Conservation (phyloP, 139 green algal genomes). For the Micromonas commoda region DNA sequence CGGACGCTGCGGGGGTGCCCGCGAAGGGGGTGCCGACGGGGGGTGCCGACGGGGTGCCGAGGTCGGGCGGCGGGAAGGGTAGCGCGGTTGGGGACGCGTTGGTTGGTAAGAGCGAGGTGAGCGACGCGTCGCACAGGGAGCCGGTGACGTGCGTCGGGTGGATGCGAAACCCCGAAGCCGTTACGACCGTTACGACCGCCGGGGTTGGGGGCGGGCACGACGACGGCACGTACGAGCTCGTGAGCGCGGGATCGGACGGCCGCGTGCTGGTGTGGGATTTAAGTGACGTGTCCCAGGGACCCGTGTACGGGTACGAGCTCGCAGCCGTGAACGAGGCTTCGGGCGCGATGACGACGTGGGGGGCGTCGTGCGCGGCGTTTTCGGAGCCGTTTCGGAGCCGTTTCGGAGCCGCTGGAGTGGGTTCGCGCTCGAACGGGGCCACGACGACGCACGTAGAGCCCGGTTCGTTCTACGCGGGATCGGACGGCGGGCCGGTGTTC, state of each 20-base stretch:
- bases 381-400: no score
- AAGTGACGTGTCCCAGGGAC: constrained; percentile 46
- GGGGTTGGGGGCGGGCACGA: constrained; percentile 30
- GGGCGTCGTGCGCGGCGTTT: background rate
- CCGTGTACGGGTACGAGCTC: constrained; percentile 55
- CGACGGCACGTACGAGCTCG: constrained; percentile 55
- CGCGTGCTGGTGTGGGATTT: constrained; percentile 56
- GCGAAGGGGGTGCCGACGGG: no score
- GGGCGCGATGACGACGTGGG: background rate
- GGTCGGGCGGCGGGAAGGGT: no score
- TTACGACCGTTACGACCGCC: no score
- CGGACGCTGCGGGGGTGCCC: constrained; percentile 44
- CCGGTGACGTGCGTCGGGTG: constrained; percentile 24
- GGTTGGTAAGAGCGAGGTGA: constrained; percentile 30
- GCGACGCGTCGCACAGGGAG: constrained; percentile 28
- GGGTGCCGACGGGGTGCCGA: no score
- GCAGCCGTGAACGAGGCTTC: background rate
- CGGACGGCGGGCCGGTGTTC: no score
- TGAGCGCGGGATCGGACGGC: constrained; percentile 61
- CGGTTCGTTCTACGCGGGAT: no score
- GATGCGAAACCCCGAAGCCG: background rate
- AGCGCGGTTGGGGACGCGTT: no score
- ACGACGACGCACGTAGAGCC: no score
- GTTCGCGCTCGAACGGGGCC: no score
- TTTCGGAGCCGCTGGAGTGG: no score